A percentile compares a stretch with the other conserved stretches of the same genome.
These are phyloP conservation scores for Elasticomyces elasticus DNA, from an alignment of 495 filamentous ascomycete genomes.

Conservation along the genomic window DNA sequence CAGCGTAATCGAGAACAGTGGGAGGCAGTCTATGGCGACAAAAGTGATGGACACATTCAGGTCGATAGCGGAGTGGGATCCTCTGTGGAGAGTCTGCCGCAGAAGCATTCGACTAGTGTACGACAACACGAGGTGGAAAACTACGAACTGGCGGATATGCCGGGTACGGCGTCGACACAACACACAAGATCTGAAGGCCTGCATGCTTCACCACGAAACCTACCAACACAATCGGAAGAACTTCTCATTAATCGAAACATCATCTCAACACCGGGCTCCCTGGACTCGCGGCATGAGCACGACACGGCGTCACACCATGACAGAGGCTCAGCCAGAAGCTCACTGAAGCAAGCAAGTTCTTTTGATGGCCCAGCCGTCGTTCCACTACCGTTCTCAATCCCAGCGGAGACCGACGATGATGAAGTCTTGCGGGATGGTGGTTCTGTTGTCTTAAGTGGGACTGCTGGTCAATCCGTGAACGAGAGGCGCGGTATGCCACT, in stretches of 20 bases:
- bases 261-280: background rate
- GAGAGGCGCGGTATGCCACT: constrained; percentile 6
- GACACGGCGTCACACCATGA: background rate
- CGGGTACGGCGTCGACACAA: constrained; percentile 2
- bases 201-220: too few species aligned
- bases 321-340: background rate
- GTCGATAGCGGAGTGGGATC: constrained; percentile 45
- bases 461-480: background rate
- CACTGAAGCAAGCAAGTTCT: background rate
- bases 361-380: constrained; percentile 34
- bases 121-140: constrained; percentile 23
- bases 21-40: constrained; percentile 68
- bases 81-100: constrained; percentile 41
- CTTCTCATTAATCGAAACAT: constrained; percentile 1
- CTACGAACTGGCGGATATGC: constrained; percentile 20
- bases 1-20: constrained; percentile 60
- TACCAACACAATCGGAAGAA: background rate
- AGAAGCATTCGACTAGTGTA: constrained; percentile 35
- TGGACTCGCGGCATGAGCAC: background rate
- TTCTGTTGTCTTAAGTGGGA: background rate
- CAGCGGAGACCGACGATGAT: background rate
- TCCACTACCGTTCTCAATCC: constrained; percentile 23
- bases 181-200: too few species aligned
- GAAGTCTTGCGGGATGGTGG: background rate
- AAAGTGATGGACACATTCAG: constrained; percentile 21